Conservation (phyloP, 2,329 filamentous ascomycete genomes). For the Aspergillus arachidicola region DNA sequence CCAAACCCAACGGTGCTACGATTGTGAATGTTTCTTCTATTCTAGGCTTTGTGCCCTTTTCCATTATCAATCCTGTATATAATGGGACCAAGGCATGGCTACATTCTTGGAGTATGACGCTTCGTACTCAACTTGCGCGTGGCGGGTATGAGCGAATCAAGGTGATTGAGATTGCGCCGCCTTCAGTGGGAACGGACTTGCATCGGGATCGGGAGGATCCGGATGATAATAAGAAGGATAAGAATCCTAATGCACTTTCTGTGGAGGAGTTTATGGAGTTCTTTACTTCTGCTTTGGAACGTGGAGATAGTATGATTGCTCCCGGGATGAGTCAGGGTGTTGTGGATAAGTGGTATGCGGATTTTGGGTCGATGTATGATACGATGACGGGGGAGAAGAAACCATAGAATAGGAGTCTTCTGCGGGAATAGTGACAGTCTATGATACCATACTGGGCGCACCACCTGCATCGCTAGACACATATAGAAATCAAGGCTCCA, state of each 20-base stretch:
- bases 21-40: conserved; percentile 60
- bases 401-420: background rate
- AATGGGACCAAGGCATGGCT: conserved; percentile 63
- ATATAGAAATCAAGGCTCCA: too few species aligned
- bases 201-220: conserved; percentile 59
- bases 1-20: conserved; percentile 33
- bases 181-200: conserved; percentile 57
- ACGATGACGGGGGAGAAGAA: background rate
- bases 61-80: conserved; percentile 60
- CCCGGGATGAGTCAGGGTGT: conserved; percentile 49
- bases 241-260: conserved; percentile 51
- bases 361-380: conserved; percentile 40
- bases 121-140: conserved; percentile 54
- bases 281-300: conserved; percentile 48
- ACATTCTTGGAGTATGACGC: conserved; percentile 59
- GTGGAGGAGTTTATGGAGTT: conserved; percentile 57
- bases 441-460: too few species aligned
- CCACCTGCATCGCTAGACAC: too few species aligned
- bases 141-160: conserved; percentile 42
- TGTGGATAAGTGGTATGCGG: conserved; percentile 49
- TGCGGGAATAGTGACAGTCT: too few species aligned
- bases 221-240: conserved; percentile 62
- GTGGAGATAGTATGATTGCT: conserved; percentile 52
- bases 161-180: conserved; percentile 60
- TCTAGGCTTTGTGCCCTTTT: conserved; percentile 56